phyloP scores from a whole-genome alignment of 805 yeast genomes.

The Zygosaccharomyces lentus region DNA sequence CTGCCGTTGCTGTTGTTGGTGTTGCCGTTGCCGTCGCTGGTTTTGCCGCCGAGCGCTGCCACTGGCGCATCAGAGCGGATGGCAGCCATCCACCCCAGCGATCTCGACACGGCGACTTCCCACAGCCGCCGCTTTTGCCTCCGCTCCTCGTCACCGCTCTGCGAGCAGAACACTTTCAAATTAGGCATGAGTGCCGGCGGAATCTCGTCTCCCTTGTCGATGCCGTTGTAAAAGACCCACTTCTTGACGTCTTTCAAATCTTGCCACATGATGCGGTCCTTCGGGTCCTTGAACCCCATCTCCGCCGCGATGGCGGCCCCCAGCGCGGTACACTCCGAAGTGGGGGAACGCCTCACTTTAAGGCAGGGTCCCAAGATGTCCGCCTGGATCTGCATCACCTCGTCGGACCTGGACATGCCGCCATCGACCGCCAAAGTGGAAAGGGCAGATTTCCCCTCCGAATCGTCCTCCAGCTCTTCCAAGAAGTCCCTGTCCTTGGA shows the following conservation, averaged over 20 bases:
- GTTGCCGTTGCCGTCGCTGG: no score
- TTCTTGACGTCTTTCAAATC: constrained; percentile 75
- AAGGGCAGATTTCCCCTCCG: constrained; percentile 47
- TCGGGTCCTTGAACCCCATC: constrained; percentile 45
- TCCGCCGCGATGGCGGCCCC: constrained; percentile 98
- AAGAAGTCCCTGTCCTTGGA: constrained; percentile 43
- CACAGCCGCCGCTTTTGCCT: constrained; percentile 71
- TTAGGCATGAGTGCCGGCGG: constrained; percentile 21
- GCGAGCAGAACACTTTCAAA: constrained; percentile 36
- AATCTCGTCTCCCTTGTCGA: constrained; percentile 38
- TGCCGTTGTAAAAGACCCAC: constrained; percentile 92
- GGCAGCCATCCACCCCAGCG: constrained; percentile 67
- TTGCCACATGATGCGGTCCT: constrained; percentile 64
- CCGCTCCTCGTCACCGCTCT: constrained; percentile 51
- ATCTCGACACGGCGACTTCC: constrained; percentile 80
- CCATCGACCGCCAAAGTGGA: constrained; percentile 79
- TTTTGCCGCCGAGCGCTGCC: no score
- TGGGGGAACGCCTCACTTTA: constrained; percentile 72
- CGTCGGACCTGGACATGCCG: constrained; percentile 88
- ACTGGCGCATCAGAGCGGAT: no score
- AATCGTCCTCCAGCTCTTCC: constrained; percentile 42
- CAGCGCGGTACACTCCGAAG: constrained; percentile 87
- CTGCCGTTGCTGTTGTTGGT: no score
- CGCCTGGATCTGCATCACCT: constrained; percentile 90
- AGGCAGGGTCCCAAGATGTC: constrained; percentile 87